Conservation (phyloP, 2,329 filamentous ascomycete species). For the Apiospora koreana region DNA sequence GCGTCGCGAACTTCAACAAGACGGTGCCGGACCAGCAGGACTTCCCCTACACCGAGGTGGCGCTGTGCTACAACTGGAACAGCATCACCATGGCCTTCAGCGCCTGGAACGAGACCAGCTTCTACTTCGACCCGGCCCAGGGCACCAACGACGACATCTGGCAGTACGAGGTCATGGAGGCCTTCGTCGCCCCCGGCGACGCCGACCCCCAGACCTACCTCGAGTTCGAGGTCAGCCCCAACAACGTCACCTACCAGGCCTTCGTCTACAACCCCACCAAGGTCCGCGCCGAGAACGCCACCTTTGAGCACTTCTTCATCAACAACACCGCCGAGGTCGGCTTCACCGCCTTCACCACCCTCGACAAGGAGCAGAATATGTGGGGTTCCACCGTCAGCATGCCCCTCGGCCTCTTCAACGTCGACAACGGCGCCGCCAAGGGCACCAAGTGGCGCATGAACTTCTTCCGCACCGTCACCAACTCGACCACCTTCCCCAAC, state of each 20-base stretch:
- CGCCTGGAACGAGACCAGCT: conserved; percentile 47
- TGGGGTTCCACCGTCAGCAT: conserved; percentile 45
- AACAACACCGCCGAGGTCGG: conserved; percentile 42
- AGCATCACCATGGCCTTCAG: conserved; percentile 44
- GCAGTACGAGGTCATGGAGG: conserved; percentile 53
- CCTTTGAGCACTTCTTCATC: conserved; percentile 47
- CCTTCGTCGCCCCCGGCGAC: conserved; percentile 47
- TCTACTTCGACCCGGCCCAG: conserved; percentile 44
- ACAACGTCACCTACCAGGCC: conserved; percentile 53
- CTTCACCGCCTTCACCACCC: conserved; percentile 39
- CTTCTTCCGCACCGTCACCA: conserved; percentile 50
- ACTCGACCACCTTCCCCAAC: conserved; percentile 42
- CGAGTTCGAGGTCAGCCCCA: conserved; percentile 52
- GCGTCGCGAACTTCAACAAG: conserved; percentile 40
- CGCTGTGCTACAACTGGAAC: conserved; percentile 46
- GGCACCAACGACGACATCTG: conserved; percentile 49
- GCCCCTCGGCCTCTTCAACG: conserved; percentile 51
- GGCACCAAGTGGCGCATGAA: conserved; percentile 54
- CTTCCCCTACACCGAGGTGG: conserved; percentile 47
- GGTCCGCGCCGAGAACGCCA: conserved; percentile 38
- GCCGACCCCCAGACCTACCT: conserved; percentile 50
- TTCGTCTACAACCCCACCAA: conserved; percentile 54
- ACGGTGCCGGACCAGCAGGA: conserved; percentile 41
- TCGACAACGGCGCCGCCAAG: conserved; percentile 42
- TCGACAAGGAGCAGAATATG: conserved; percentile 35